A percentile compares a stretch with the other conserved stretches of the same genome.
Evolutionary conservation across 2,329 filamentous ascomycete genomes (phyloP).

Genomic region (Magnaporthiopsis incrustans): DNA sequence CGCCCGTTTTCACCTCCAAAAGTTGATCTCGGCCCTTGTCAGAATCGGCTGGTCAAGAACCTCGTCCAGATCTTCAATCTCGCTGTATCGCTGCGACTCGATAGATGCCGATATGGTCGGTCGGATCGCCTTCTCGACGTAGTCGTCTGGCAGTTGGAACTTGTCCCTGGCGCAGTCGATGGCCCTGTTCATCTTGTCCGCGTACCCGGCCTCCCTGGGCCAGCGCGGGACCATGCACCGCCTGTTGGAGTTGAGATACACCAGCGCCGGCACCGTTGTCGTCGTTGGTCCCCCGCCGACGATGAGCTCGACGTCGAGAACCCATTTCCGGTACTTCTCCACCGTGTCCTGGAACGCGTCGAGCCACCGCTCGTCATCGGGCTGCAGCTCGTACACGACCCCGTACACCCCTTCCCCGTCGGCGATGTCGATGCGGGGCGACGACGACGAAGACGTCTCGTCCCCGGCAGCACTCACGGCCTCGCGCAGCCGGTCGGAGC

Average conservation of each 20-base stretch:
- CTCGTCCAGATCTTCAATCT: too few species aligned
- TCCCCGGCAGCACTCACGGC: background rate
- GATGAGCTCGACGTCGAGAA: slow-evolving; percentile 31
- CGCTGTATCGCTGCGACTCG: too few species aligned
- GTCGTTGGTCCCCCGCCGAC: too few species aligned
- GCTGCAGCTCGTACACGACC: slow-evolving; percentile 43
- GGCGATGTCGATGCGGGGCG: background rate
- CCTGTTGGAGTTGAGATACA: slow-evolving; percentile 45
- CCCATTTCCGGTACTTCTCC: slow-evolving; percentile 48
- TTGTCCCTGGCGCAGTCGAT: slow-evolving; percentile 44
- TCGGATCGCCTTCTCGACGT: background rate
- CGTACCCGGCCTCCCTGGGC: slow-evolving; percentile 45
- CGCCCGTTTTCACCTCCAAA: too few species aligned
- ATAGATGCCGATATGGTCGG: background rate
- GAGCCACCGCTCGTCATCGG: slow-evolving; percentile 39
- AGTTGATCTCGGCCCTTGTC: too few species aligned
- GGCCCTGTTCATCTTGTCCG: slow-evolving; percentile 54
- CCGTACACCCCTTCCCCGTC: slow-evolving; percentile 35
- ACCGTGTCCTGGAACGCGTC: slow-evolving; percentile 56
- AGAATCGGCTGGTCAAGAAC: too few species aligned
- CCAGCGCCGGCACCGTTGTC: slow-evolving; percentile 31
- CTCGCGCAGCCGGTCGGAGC: background rate
- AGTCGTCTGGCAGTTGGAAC: background rate
- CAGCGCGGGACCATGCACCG: slow-evolving; percentile 24
- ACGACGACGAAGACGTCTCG: background rate